phyloP scores from a whole-genome alignment of 257 asterid species.

The Ligustrum vulgare region DNA sequence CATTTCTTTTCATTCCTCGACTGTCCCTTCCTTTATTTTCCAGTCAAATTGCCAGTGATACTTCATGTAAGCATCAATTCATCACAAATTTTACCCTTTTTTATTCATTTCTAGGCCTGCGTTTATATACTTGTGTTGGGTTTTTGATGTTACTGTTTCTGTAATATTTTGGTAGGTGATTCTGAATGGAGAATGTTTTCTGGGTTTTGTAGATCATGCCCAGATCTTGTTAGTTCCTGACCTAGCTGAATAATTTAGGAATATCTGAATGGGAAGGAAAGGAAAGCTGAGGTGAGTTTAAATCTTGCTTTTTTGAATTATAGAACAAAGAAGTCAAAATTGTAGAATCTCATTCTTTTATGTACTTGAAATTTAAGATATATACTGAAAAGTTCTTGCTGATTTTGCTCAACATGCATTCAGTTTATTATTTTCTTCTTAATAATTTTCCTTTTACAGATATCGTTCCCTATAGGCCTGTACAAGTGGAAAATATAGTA shows the following conservation, averaged over 20 bases:
- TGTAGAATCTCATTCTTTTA: constrained; percentile 9
- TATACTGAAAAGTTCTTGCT: constrained; percentile 21
- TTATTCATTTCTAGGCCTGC: constrained; percentile 13
- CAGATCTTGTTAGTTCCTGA: constrained; percentile 62
- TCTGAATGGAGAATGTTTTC: constrained; percentile 37
- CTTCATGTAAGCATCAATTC: constrained; percentile 39
- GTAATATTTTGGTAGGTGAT: constrained; percentile 29
- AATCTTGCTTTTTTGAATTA: constrained; percentile 24
- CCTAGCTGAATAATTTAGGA: constrained; percentile 38
- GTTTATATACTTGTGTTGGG: constrained; percentile 18
- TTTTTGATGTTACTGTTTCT: constrained; percentile 22
- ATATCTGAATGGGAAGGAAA: constrained; percentile 23
- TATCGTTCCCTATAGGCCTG: constrained; percentile 28
- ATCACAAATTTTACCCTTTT: constrained; percentile 23
- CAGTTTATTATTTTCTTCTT: constrained; percentile 14
- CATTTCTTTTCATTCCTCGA: constrained; percentile 28
- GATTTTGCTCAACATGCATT: constrained; percentile 20
- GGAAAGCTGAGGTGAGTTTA: constrained; percentile 41
- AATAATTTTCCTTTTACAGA: constrained; percentile 31
- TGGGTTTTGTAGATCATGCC: constrained; percentile 65
- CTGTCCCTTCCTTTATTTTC: constrained; percentile 8
- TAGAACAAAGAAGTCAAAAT: constrained; percentile 23
- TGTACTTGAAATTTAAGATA: constrained; percentile 5
- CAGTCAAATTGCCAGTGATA: constrained; percentile 20
- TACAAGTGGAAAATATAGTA: constrained; percentile 13